These are phyloP conservation scores for Lichtheimia ornata DNA, from an alignment of 371 early-diverging fungal species.

Conservation along the genomic window DNA sequence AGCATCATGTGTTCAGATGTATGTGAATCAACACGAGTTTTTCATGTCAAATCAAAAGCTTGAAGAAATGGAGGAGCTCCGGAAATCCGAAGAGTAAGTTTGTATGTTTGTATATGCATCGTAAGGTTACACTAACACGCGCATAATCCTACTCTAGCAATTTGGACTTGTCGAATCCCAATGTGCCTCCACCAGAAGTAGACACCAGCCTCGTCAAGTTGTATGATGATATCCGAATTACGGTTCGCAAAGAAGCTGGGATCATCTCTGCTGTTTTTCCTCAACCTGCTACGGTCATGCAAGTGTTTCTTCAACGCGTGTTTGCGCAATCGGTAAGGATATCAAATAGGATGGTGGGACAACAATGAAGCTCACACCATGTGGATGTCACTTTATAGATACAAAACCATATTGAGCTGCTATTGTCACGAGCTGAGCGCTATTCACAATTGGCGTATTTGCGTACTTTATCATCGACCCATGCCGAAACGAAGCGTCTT, in stretches of 20 bases:
- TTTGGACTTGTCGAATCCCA: slow-evolving; percentile 42
- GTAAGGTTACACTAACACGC: background rate
- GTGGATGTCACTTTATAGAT: slow-evolving; percentile 48
- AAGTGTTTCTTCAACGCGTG: slow-evolving; percentile 89
- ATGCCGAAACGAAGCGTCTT: slow-evolving; percentile 74
- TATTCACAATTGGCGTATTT: slow-evolving; percentile 79
- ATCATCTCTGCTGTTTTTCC: slow-evolving; percentile 92
- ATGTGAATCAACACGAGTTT: slow-evolving; percentile 96
- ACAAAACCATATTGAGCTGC: slow-evolving; percentile 82
- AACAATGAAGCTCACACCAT: too few relatives aligned
- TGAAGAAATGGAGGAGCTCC: slow-evolving; percentile 52
- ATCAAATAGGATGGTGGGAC: background rate
- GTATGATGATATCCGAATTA: slow-evolving; percentile 80
- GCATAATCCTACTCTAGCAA: slow-evolving; percentile 16
- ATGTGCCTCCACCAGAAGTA: slow-evolving; percentile 64
- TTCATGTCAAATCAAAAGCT: slow-evolving; percentile 84
- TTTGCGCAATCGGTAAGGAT: slow-evolving; percentile 90
- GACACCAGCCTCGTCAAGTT: slow-evolving; percentile 80
- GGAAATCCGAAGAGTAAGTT: slow-evolving; percentile 49
- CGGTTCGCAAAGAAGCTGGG: slow-evolving; percentile 84
- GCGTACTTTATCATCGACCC: slow-evolving; percentile 74
- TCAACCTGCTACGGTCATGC: slow-evolving; percentile 88
- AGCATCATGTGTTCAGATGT: slow-evolving; percentile 88
- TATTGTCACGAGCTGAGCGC: slow-evolving; percentile 70
- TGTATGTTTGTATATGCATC: background rate